A percentile compares a stretch with the other conserved stretches of the same genome.
Evolutionary conservation across 257 asterid species (phyloP).

Genomic region (Pogostemon cablin): DNA sequence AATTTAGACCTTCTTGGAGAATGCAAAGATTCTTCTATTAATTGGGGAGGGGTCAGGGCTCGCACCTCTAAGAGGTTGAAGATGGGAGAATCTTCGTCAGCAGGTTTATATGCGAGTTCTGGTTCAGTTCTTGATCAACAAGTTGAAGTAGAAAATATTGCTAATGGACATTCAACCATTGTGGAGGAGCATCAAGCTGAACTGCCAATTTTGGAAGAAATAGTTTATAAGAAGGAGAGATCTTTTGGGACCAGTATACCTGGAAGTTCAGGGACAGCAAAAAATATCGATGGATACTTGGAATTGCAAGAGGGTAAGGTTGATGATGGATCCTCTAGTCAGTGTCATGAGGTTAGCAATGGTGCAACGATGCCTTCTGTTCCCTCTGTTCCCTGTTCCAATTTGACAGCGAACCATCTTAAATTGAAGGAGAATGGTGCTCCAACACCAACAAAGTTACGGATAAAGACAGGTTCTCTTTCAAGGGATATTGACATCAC

Average conservation of each 20-base stretch:
- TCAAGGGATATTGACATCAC: conserved; percentile 49
- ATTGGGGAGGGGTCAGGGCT: conserved; percentile 90
- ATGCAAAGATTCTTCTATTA: conserved; percentile 60
- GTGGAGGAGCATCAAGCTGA: conserved; percentile 39
- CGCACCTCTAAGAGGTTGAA: conserved; percentile 81
- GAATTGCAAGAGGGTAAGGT: conserved; percentile 34
- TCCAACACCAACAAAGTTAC: conserved; percentile 58
- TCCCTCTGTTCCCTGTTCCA: conserved; percentile 37
- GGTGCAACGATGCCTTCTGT: conserved; percentile 39
- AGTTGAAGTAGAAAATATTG: conserved; percentile 44
- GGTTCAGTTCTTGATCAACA: conserved; percentile 47
- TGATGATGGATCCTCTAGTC: conserved; percentile 41
- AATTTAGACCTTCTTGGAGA: conserved; percentile 72
- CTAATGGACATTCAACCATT: conserved; percentile 41
- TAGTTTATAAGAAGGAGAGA: conserved; percentile 38
- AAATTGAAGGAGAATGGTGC: conserved; percentile 47
- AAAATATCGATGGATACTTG: conserved; percentile 35
- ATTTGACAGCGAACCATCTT: conserved; percentile 41
- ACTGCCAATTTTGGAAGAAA: conserved; percentile 41
- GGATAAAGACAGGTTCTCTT: conserved; percentile 59
- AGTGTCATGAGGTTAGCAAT: conserved; percentile 39
- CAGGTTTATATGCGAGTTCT: conserved; percentile 45
- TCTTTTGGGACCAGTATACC: conserved; percentile 33
- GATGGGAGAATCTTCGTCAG: conserved; percentile 55
- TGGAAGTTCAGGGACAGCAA: conserved; percentile 39